These are phyloP conservation scores for Marasmius tenuissimus DNA, from an alignment of 1,284 basidiomycete species.

Conservation along the genomic window DNA sequence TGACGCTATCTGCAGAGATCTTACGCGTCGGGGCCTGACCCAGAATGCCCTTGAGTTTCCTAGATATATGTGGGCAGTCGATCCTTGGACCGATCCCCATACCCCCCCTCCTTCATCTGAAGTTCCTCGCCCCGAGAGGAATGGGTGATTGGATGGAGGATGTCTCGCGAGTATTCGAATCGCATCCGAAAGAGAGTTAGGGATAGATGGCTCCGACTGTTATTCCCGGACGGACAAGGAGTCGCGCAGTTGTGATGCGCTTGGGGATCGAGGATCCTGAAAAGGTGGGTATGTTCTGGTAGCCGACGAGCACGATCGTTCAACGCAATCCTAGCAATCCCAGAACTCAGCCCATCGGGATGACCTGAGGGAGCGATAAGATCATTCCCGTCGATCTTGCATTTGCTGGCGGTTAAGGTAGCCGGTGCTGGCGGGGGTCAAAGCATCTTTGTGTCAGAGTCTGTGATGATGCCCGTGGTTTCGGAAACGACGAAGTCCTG, in stretches of 20 bases:
- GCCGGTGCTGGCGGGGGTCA: conserved; percentile 26
- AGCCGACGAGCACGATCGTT: neutral
- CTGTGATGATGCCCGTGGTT: conserved; percentile 37
- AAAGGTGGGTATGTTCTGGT: conserved; percentile 33
- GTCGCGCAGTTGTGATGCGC: conserved; percentile 72
- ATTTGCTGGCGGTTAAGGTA: conserved; percentile 81
- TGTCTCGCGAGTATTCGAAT: conserved; percentile 56
- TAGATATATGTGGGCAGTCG: conserved; percentile 76
- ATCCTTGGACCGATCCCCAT: conserved; percentile 85
- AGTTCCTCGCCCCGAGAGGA: conserved; percentile 83
- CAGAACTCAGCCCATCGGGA: conserved; percentile 30
- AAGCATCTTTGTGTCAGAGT: conserved; percentile 9
- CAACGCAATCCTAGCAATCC: neutral
- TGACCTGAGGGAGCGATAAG: conserved; percentile 55
- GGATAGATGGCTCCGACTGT: conserved; percentile 51
- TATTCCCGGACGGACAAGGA: conserved; percentile 82
- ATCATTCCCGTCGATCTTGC: conserved; percentile 79
- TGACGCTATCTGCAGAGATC: conserved; percentile 49
- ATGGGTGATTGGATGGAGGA: conserved; percentile 73
- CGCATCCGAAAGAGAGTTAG: conserved; percentile 30
- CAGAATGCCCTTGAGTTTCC: conserved; percentile 90
- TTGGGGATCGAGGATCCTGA: conserved; percentile 55
- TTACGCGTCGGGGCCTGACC: conserved; percentile 84
- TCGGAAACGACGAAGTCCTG: conserved; percentile 19
- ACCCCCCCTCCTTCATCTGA: conserved; percentile 81